Base-by-base conservation (phyloP, 495 filamentous ascomycete species). In the Podospora pseudocomata region DNA sequence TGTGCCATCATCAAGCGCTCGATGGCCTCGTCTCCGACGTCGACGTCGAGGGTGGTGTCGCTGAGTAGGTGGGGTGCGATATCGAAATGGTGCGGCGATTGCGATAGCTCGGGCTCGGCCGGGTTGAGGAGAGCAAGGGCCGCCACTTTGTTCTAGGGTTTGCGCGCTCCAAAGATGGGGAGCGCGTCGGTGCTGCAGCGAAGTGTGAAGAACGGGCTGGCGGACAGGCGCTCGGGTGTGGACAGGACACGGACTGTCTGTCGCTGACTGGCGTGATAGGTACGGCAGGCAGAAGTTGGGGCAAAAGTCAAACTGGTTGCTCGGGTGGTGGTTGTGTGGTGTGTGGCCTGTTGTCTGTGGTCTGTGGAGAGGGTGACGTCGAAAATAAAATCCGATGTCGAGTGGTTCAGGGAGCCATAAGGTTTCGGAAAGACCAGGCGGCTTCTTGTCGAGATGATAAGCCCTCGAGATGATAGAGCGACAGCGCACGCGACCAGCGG, bases 1-100 rank as follows among this genome's bases (percentile, higher is more conserved):
- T 94, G 89, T 86, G 94, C 93, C 93, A 96, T 97, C 78, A 82
- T 86, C 86, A 81, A 79, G 75, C 82, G 80, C 72, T 79, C 75
- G 72, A 74, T 67, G 62, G 78, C 80, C 72, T 79, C 77, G 69
- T 63, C 27, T 5, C 75, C 57, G 58, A 70, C 75, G 68, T 74
- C 71, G 71, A 71, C 72, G 23, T 23, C 23, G 23, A 23, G 23
- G 23, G 23, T 23, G 66, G 69, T 70, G 67, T 79, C 80, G 60
- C 67, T 73, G 64, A 76, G 70, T 65, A 81, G 74, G 64, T 80
- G 77, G 57, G 78, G 79, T 56, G 77, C 75, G 58, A 80, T 74
- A 63, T 79, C 79, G 67, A 81, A 75, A 65, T 83, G 80, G 57
- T 81, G 81, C 65, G 79, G 78, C n/a, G 69, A 66, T 57, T 80